These are phyloP conservation scores for Nakazawaea wyomingensis DNA, from an alignment of 805 yeast genomes.

Conservation along the genomic window DNA sequence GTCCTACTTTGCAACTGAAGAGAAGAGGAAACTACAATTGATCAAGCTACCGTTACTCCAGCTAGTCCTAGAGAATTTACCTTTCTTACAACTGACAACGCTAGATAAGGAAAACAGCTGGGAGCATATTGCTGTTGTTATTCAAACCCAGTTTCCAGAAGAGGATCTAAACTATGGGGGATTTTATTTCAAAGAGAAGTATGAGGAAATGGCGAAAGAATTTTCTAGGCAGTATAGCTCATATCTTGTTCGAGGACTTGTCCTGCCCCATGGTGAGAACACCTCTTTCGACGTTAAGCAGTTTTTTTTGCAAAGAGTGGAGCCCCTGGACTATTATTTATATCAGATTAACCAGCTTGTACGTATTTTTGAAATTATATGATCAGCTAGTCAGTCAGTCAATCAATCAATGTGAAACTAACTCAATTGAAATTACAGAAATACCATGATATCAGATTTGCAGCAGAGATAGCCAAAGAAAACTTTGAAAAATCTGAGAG, in stretches of 20 bases:
- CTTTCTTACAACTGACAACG: not conserved
- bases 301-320: not conserved
- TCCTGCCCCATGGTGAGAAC: too few relatives aligned
- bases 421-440: not conserved
- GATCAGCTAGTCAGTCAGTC: too few relatives aligned
- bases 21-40: slow-evolving; percentile 5
- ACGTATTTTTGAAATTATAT: not conserved
- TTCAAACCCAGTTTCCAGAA: slow-evolving; percentile 4
- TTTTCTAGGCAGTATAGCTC: not conserved
- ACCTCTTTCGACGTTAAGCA: too few relatives aligned
- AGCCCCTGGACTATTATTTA: not conserved
- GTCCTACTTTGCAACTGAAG: slow-evolving; percentile 4
- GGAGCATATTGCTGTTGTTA: slow-evolving; percentile 4
- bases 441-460: not conserved
- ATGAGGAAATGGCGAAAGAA: not conserved
- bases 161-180: slow-evolving; percentile 8
- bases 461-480: not conserved
- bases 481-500: not conserved
- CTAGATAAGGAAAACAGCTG: not conserved
- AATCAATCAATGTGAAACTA: too few relatives aligned
- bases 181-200: slow-evolving; percentile 4
- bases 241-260: not conserved
- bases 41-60: slow-evolving; percentile 6
- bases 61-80: slow-evolving; percentile 4
- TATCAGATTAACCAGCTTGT: slow-evolving; percentile 1